A percentile compares a stretch with the other conserved stretches of the same genome.
Conservation (phyloP, 306 rosid genomes). For the Hippophae rhamnoides region DNA sequence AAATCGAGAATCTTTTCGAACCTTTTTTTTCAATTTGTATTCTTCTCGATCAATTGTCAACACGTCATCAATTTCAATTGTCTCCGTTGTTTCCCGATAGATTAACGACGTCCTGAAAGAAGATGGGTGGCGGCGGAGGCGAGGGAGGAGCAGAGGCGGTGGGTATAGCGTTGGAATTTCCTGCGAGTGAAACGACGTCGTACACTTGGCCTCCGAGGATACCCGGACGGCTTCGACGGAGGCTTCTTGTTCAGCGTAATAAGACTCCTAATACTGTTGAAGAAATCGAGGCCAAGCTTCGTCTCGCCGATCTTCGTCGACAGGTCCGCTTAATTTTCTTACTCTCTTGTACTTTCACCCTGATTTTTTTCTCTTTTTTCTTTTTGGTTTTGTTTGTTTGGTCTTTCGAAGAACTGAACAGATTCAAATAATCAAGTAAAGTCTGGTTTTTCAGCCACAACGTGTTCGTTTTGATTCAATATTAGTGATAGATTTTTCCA, state of each 20-base stretch:
- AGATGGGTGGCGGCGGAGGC: neutral
- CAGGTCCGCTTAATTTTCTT: constrained; percentile 39
- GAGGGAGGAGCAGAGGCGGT: constrained; percentile 43
- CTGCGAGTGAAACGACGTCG: constrained; percentile 30
- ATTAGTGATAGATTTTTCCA: too few species aligned
- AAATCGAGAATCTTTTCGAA: too few species aligned
- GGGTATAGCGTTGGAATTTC: constrained; percentile 47
- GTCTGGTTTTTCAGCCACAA: neutral
- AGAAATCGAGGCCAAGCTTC: constrained; percentile 80
- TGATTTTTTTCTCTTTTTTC: neutral
- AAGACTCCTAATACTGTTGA: constrained; percentile 74
- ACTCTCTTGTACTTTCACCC: neutral
- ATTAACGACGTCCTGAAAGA: too few species aligned
- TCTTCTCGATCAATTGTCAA: too few species aligned
- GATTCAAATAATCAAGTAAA: neutral
- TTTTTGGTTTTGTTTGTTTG: neutral
- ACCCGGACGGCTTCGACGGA: constrained; percentile 61
- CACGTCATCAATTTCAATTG: too few species aligned
- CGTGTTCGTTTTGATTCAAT: too few species aligned
- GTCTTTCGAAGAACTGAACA: constrained; percentile 1
- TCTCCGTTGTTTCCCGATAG: too few species aligned
- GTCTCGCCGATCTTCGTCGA: constrained; percentile 82
- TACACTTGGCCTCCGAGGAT: constrained; percentile 48
- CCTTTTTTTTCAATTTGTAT: too few species aligned
- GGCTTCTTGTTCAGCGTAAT: constrained; percentile 55